Evolutionary conservation across 1,139 yeast genomes (phyloP).

Genomic region (Geotrichum reessii): DNA sequence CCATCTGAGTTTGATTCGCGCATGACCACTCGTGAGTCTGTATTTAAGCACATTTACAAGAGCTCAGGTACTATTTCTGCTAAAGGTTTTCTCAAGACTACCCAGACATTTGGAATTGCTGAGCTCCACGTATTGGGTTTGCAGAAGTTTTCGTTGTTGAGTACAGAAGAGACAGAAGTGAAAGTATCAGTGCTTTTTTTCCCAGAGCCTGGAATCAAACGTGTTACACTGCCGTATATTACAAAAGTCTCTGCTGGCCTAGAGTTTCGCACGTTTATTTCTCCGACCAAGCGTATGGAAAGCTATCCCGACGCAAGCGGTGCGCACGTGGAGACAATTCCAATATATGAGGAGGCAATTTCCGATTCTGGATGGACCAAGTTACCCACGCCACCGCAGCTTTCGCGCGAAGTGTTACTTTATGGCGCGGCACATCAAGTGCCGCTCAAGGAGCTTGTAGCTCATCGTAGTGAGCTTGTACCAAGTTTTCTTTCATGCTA

Average conservation of each 20-base stretch:
- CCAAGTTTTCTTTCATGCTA: conserved; percentile 8
- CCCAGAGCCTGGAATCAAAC: conserved; percentile 11
- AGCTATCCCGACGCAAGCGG: conserved; percentile 4
- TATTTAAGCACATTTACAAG: conserved; percentile 12
- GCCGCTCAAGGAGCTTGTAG: neutral
- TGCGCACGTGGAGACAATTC: neutral
- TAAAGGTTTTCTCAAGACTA: conserved; percentile 10
- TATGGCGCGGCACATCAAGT: conserved; percentile 11
- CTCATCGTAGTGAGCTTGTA: neutral
- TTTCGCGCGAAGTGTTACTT: neutral
- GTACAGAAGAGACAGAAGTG: neutral
- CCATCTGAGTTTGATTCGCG: conserved; percentile 13
- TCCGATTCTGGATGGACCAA: conserved; percentile 11
- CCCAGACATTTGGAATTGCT: conserved; percentile 10
- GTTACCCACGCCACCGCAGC: conserved; percentile 11
- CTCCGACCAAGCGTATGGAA: neutral
- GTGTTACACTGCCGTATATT: conserved; percentile 12
- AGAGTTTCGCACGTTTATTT: conserved; percentile 5
- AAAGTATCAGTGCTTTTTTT: conserved; percentile 13
- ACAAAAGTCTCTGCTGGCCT: conserved; percentile 1
- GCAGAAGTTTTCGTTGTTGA: conserved; percentile 3
- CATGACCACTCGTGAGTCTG: neutral
- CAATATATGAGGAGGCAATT: neutral
- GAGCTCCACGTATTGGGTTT: conserved; percentile 17
- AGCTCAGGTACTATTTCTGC: neutral